Percentiles rank a stretch among this genome's conserved stretches.
phyloP scores from a whole-genome alignment of 129 eudicot species.

The Artemisia annua region DNA sequence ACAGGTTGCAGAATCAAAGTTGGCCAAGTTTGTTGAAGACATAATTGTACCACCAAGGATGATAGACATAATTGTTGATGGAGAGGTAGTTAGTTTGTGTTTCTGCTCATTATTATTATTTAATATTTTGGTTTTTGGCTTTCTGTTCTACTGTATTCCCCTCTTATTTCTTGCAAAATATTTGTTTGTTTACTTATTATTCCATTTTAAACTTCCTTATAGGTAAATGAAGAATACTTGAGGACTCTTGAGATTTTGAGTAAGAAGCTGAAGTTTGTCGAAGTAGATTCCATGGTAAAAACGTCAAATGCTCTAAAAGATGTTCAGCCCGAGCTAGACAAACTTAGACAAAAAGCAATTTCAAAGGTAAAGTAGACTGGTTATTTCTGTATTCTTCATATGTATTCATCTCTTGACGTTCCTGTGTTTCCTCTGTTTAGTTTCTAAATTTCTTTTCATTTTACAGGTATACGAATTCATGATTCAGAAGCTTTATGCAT shows the following conservation, averaged over 20 bases:
- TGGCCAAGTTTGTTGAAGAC: conserved; percentile 97
- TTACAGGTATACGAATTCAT: conserved; percentile 86
- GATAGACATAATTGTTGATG: conserved; percentile 91
- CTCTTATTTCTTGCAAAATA: not conserved
- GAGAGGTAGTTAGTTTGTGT: conserved; percentile 61
- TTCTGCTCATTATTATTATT: not conserved
- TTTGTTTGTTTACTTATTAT: not conserved
- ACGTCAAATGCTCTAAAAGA: conserved; percentile 86
- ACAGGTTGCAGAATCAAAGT: conserved; percentile 95
- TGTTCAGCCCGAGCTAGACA: conserved; percentile 97
- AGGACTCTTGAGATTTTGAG: conserved; percentile 88
- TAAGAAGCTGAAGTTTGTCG: conserved; percentile 87
- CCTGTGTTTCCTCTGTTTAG: conserved; percentile 5
- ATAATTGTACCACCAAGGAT: conserved; percentile 98
- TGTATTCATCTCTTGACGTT: not conserved
- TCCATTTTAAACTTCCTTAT: conserved; percentile 9
- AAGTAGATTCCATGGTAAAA: conserved; percentile 82
- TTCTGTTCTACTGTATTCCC: not conserved
- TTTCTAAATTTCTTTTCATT: conserved; percentile 8
- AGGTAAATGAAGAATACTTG: conserved; percentile 95
- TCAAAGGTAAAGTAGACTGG: conserved; percentile 54
- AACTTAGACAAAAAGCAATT: conserved; percentile 93
- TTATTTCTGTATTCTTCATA: not conserved
- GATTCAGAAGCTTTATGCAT: conserved; percentile 93
- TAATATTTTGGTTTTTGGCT: conserved; percentile 12